Conservation (phyloP, 2,329 filamentous ascomycete species). For the Colletotrichum brevisporum region DNA sequence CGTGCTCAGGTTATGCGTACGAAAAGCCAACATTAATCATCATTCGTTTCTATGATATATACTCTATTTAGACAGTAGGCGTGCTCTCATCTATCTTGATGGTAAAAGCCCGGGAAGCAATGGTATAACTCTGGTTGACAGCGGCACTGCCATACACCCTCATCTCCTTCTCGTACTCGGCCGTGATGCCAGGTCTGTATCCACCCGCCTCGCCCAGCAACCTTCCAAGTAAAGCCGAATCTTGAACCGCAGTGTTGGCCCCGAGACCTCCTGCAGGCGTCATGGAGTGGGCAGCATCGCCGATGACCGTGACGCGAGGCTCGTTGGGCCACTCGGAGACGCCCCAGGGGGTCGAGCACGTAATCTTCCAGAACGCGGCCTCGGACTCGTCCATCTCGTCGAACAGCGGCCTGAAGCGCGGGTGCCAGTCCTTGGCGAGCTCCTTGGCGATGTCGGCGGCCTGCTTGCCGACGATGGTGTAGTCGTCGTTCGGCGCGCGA, state of each 20-base stretch:
- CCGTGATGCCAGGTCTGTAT: constrained; percentile 65
- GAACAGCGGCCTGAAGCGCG: constrained; percentile 68
- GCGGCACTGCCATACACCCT: constrained; percentile 70
- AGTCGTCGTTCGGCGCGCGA: constrained; percentile 70
- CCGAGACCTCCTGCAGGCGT: constrained; percentile 66
- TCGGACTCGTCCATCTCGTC: constrained; percentile 55
- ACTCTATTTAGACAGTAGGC: not conserved
- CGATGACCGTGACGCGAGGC: constrained; percentile 70
- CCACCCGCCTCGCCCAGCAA: constrained; percentile 67
- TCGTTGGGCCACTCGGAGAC: constrained; percentile 74
- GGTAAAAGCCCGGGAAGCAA: constrained; percentile 60
- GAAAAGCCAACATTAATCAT: not conserved
- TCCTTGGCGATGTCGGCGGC: constrained; percentile 55
- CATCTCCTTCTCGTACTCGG: constrained; percentile 74
- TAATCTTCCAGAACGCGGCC: constrained; percentile 73
- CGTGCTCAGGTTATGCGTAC: too few species aligned
- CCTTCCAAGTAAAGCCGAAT: constrained; percentile 67
- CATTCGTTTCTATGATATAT: not conserved
- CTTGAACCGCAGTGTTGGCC: constrained; percentile 69
- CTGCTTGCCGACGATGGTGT: constrained; percentile 70
- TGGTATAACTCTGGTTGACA: constrained; percentile 67
- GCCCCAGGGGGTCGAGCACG: constrained; percentile 71
- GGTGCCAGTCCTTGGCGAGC: constrained; percentile 48
- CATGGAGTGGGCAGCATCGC: constrained; percentile 71
- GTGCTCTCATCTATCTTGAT: constrained; percentile 60